phyloP scores from a whole-genome alignment of 768 basidiomycete genomes.

The Lyophyllum semitale region DNA sequence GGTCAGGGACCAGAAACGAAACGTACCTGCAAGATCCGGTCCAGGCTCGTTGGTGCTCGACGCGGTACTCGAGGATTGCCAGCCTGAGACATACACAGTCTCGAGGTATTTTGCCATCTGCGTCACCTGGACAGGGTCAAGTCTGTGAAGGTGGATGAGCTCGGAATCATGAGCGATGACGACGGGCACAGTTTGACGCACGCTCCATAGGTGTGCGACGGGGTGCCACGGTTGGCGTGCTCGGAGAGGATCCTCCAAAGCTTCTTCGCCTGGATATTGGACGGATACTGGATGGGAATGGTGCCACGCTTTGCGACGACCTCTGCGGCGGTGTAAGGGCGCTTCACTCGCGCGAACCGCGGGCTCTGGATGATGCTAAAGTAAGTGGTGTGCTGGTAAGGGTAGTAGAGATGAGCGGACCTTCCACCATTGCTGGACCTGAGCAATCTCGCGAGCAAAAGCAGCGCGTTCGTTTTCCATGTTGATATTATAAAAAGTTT shows the following conservation, averaged over 20 bases:
- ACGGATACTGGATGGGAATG: slow-evolving; percentile 82
- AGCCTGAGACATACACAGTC: slow-evolving; percentile 97
- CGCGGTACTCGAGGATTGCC: slow-evolving; percentile 93
- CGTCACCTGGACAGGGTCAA: slow-evolving; percentile 96
- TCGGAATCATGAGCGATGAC: neutral
- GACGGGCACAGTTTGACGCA: slow-evolving; percentile 51
- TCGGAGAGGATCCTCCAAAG: slow-evolving; percentile 73
- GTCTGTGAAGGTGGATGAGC: slow-evolving; percentile 47
- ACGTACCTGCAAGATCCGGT: slow-evolving; percentile 93
- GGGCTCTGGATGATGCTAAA: slow-evolving; percentile 55
- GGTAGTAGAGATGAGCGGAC: too few relatives aligned
- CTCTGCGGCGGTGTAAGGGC: slow-evolving; percentile 91
- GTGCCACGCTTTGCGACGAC: slow-evolving; percentile 95
- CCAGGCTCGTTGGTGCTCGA: slow-evolving; percentile 95
- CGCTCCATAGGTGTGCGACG: slow-evolving; percentile 98
- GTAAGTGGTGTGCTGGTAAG: slow-evolving; percentile 1
- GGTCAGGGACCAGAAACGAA: neutral
- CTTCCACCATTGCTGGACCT: slow-evolving; percentile 93
- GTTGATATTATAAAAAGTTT: slow-evolving; percentile 19
- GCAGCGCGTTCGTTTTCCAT: slow-evolving; percentile 70
- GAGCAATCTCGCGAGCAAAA: slow-evolving; percentile 80
- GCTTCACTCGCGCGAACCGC: slow-evolving; percentile 83
- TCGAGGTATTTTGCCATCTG: slow-evolving; percentile 99
- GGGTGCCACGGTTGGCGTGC: slow-evolving; percentile 76
- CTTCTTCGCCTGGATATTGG: slow-evolving; percentile 84